Percentiles rank a stretch among this genome's conserved stretches.
Evolutionary conservation across 495 filamentous ascomycete species (phyloP).

Genomic region (Aspergillus hancockii): DNA sequence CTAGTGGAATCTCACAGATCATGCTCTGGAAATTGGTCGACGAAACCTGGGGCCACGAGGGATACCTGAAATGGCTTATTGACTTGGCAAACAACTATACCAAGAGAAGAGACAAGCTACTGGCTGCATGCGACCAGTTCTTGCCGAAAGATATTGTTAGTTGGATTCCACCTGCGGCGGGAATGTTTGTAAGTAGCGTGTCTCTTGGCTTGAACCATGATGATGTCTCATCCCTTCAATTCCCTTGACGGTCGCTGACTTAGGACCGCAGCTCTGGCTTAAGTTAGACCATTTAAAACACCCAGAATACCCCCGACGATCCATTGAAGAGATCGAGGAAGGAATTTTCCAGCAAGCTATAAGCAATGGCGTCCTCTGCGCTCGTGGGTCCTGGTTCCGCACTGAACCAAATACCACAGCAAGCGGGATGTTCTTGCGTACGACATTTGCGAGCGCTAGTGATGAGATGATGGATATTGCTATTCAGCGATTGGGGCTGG

Average conservation of each 20-base stretch:
- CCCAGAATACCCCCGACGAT: background rate
- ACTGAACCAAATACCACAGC: background rate
- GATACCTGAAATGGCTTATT: conserved; percentile 78
- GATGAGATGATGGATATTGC: background rate
- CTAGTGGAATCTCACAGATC: conserved; percentile 71
- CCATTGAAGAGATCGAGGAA: background rate
- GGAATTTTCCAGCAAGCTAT: background rate
- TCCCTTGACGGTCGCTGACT: background rate
- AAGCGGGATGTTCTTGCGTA: background rate
- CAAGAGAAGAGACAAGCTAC: conserved; percentile 50
- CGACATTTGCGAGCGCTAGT: background rate
- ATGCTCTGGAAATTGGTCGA: conserved; percentile 78
- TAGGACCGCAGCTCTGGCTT: background rate
- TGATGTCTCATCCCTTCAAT: background rate
- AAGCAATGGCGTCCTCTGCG: background rate
- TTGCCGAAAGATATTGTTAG: background rate
- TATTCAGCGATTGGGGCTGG: background rate
- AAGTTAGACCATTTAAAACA: background rate
- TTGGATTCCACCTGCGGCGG: background rate
- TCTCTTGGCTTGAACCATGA: background rate
- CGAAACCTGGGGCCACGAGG: conserved; percentile 79
- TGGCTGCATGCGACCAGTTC: background rate
- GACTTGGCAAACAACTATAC: conserved; percentile 72
- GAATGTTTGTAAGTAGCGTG: background rate
- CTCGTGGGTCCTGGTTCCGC: background rate